Evolutionary conservation across 352 stramenopile species (phyloP).

Genomic region (Peronospora destructor): DNA sequence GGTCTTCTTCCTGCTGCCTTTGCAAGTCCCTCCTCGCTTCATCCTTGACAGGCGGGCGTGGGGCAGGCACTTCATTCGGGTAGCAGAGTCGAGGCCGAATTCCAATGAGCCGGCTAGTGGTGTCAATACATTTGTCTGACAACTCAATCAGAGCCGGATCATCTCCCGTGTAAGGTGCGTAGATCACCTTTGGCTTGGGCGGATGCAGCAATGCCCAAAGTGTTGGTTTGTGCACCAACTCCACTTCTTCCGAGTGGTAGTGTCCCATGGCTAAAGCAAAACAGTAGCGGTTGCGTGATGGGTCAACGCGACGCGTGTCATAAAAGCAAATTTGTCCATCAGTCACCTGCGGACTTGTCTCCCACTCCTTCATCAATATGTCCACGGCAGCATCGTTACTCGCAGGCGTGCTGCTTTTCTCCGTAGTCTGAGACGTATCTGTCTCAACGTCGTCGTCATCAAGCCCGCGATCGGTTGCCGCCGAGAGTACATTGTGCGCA

Average conservation of each 20-base stretch:
- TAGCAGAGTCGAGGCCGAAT: constrained; percentile 43
- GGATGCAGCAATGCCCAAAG: constrained; percentile 23
- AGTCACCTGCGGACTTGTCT: constrained; percentile 37
- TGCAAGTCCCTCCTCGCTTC: constrained; percentile 14
- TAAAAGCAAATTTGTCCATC: constrained; percentile 69
- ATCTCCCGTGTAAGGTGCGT: constrained; percentile 46
- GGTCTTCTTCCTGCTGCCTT: constrained; percentile 37
- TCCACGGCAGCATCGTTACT: neutral
- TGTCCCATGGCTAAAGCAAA: constrained; percentile 54
- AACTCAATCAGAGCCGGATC: constrained; percentile 51
- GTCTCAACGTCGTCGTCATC: constrained; percentile 10
- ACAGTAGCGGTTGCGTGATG: constrained; percentile 57
- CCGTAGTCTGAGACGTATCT: constrained; percentile 6
- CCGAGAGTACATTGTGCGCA: constrained; percentile 13
- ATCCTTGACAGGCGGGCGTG: constrained; percentile 12
- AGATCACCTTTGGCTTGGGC: constrained; percentile 37
- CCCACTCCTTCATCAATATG: constrained; percentile 17
- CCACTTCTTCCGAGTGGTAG: constrained; percentile 42
- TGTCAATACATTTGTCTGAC: constrained; percentile 49
- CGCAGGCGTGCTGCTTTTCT: constrained; percentile 2
- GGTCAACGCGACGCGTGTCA: constrained; percentile 44
- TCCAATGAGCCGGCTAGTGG: constrained; percentile 37
- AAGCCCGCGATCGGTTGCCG: constrained; percentile 2
- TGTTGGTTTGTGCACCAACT: constrained; percentile 40
- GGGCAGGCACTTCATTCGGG: constrained; percentile 37